Percentiles rank a stretch among this genome's conserved stretches.
phyloP scores from a whole-genome alignment of 2,329 filamentous ascomycete genomes.

The Penicillium sp. region DNA sequence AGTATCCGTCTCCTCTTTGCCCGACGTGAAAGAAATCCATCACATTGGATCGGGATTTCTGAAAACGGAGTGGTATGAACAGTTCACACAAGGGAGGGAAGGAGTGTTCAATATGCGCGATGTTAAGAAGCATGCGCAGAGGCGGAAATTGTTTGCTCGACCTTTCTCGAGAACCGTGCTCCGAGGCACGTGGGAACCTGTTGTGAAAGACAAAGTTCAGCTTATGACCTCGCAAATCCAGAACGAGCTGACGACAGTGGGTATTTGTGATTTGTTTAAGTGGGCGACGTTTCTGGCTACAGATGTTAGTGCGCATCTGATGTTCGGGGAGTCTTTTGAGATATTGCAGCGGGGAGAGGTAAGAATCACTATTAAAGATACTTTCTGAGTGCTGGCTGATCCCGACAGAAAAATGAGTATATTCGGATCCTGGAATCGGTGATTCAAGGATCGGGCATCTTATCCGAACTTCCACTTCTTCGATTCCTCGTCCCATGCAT shows the following conservation, averaged over 20 bases:
- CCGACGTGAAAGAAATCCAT: constrained; percentile 28
- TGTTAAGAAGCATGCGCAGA: constrained; percentile 39
- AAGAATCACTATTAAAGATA: background rate
- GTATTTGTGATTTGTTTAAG: constrained; percentile 47
- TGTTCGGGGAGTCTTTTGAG: constrained; percentile 53
- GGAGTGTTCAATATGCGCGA: constrained; percentile 44
- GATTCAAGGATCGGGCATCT: background rate
- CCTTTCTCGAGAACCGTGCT: constrained; percentile 27
- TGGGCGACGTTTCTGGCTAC: constrained; percentile 54
- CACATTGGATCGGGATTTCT: constrained; percentile 25
- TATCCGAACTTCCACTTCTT: background rate
- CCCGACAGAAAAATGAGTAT: background rate
- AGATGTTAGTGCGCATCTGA: constrained; percentile 51
- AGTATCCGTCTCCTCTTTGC: constrained; percentile 37
- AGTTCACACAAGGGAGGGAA: constrained; percentile 9
- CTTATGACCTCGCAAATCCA: constrained; percentile 41
- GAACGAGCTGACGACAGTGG: background rate
- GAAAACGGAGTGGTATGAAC: constrained; percentile 31
- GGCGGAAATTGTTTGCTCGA: constrained; percentile 42
- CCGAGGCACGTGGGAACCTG: constrained; percentile 27
- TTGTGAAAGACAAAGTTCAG: constrained; percentile 39
- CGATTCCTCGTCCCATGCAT: background rate
- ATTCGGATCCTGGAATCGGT: background rate
- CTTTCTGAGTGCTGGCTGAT: background rate
- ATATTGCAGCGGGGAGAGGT: constrained; percentile 22